Conservation (phyloP, 2,329 filamentous ascomycete genomes). For the Ascochyta lentis region DNA sequence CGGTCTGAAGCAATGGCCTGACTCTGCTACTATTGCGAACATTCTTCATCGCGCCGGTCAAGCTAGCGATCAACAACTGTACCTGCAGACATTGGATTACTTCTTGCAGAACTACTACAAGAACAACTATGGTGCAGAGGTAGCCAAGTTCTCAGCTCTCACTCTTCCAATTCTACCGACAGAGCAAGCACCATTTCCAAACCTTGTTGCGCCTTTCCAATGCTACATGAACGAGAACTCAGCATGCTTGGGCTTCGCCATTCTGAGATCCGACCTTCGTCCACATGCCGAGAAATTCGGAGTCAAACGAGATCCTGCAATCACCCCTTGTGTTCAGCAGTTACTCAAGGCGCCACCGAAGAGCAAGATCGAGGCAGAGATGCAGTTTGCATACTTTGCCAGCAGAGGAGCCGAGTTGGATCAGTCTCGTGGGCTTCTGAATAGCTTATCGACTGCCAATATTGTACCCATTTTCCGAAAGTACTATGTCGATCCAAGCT, state of each 20-base stretch:
- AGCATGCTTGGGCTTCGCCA: conserved; percentile 78
- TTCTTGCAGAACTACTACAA: conserved; percentile 80
- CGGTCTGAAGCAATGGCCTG: conserved; percentile 75
- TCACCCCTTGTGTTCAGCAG: conserved; percentile 76
- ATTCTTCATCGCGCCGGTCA: conserved; percentile 73
- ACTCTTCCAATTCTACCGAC: conserved; percentile 68
- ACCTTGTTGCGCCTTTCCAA: conserved; percentile 72
- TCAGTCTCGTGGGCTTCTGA: conserved; percentile 33
- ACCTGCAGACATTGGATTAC: conserved; percentile 77
- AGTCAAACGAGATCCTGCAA: conserved; percentile 80
- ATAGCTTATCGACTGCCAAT: conserved; percentile 35
- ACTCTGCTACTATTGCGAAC: conserved; percentile 74
- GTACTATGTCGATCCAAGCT: conserved; percentile 41
- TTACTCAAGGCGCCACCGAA: conserved; percentile 76
- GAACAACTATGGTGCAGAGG: conserved; percentile 70
- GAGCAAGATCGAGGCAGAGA: conserved; percentile 69
- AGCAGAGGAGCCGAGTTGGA: conserved; percentile 77
- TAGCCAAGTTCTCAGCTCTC: conserved; percentile 62
- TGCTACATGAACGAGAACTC: conserved; percentile 85
- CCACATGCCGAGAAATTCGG: conserved; percentile 85
- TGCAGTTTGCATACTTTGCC: conserved; percentile 84
- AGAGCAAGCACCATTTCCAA: conserved; percentile 66
- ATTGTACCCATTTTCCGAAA: conserved; percentile 50
- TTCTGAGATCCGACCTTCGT: conserved; percentile 78
- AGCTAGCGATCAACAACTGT: conserved; percentile 59